Evolutionary conservation across 306 rosid genomes (phyloP).

Genomic region (Potentilla sterilis): DNA sequence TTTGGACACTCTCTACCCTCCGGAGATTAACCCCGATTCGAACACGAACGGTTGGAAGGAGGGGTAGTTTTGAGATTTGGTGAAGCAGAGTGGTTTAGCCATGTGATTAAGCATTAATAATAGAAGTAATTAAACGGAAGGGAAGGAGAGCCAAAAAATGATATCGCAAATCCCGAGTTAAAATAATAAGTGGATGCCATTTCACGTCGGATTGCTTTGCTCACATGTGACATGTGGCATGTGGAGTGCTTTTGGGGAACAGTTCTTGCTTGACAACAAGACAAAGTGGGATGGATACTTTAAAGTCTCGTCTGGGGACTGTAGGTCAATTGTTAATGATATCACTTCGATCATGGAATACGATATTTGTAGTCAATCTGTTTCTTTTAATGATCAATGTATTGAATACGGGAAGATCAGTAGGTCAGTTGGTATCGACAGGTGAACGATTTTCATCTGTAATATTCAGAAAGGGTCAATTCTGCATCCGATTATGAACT

Average conservation of each 20-base stretch:
- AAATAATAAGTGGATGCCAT: constrained; percentile 17
- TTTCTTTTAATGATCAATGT: neutral
- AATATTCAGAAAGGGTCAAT: neutral
- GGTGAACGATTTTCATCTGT: neutral
- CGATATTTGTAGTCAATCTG: too few species aligned
- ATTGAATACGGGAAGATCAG: neutral
- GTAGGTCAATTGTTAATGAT: neutral
- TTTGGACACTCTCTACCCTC: constrained; percentile 17
- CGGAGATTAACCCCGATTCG: too few species aligned
- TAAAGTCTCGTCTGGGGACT: too few species aligned
- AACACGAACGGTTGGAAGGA: neutral
- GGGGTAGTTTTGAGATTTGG: too few species aligned
- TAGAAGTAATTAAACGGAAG: neutral
- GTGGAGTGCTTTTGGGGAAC: neutral
- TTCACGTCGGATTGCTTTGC: too few species aligned
- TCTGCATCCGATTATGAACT: too few species aligned
- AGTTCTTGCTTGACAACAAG: neutral
- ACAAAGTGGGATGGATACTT: too few species aligned
- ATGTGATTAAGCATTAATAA: neutral
- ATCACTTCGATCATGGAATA: neutral
- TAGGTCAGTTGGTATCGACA: neutral
- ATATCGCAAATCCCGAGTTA: neutral
- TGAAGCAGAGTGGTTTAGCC: too few species aligned
- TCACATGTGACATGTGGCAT: constrained; percentile 15
- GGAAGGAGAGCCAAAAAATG: constrained; percentile 6